Conservation (phyloP, 202 grass and related monocot species). For the Zizania palustris region DNA sequence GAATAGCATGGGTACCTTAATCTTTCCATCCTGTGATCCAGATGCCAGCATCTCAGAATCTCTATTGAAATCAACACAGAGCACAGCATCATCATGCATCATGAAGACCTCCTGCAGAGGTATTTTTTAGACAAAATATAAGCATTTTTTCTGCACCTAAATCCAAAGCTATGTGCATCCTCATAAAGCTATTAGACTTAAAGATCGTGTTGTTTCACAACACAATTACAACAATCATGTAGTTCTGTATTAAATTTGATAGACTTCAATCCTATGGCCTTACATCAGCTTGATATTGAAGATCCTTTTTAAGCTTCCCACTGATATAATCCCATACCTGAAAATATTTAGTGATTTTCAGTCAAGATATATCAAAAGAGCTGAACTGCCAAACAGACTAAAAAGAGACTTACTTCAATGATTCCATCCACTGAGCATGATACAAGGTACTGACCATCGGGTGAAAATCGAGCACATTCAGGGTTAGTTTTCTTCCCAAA, state of each 20-base stretch:
- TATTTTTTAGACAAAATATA: conserved; percentile 36
- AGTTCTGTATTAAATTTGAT: conserved; percentile 23
- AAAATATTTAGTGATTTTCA: conserved; percentile 41
- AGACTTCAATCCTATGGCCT: conserved; percentile 32
- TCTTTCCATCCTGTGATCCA: conserved; percentile 94
- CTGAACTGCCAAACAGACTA: conserved; percentile 33
- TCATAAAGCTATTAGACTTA: conserved; percentile 20
- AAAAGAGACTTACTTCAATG: conserved; percentile 73
- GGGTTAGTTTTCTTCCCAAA: conserved; percentile 99
- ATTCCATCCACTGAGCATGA: conserved; percentile 98
- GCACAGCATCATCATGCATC: conserved; percentile 95
- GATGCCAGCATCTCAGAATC: conserved; percentile 97
- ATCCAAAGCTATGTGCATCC: conserved; percentile 21
- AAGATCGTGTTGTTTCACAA: conserved; percentile 3
- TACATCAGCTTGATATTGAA: conserved; percentile 98
- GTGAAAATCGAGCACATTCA: conserved; percentile 96
- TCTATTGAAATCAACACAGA: conserved; percentile 96
- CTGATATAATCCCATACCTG: conserved; percentile 99
- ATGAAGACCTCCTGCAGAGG: conserved; percentile 89
- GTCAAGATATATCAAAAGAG: conserved; percentile 3
- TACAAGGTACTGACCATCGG: conserved; percentile 98
- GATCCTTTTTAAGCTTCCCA: conserved; percentile 99
- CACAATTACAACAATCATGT: conserved; percentile 21
- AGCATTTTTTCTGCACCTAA: conserved; percentile 23
- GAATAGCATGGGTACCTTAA: conserved; percentile 62